A percentile compares a stretch with the other conserved stretches of the same genome.
These are phyloP conservation scores for Pelargonium australe DNA, from an alignment of 441 rosid genomes.

Conservation along the genomic window DNA sequence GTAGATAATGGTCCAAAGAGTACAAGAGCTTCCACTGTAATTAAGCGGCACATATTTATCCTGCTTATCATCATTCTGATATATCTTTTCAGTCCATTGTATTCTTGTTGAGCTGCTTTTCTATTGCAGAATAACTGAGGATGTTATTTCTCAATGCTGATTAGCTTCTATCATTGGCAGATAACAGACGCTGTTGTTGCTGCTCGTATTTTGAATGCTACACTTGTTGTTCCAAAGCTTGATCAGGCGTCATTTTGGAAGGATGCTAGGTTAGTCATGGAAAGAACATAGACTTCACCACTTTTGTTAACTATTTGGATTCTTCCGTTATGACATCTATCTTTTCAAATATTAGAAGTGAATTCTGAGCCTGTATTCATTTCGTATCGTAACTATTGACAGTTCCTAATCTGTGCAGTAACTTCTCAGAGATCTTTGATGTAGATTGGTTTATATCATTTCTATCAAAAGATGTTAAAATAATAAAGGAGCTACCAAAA, in stretches of 20 bases:
- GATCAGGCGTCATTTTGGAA: constrained; percentile 97
- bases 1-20: neutral
- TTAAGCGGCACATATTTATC: neutral
- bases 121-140: neutral
- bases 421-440: constrained; percentile 55
- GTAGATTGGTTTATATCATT: constrained; percentile 51
- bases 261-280: constrained; percentile 62
- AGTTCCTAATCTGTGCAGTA: constrained; percentile 33
- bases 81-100: constrained; percentile 1
- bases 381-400: constrained; percentile 13
- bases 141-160: constrained; percentile 20
- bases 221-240: constrained; percentile 90
- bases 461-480: constrained; percentile 45
- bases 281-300: constrained; percentile 17
- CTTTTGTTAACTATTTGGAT: constrained; percentile 14
- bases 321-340: neutral
- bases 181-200: constrained; percentile 96
- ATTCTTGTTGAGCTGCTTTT: constrained; percentile 2
- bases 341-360: neutral
- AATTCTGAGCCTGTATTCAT: constrained; percentile 7
- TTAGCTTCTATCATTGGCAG: constrained; percentile 35
- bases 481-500: constrained; percentile 49
- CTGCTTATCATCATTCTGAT: neutral
- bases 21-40: neutral
- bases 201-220: constrained; percentile 86